Conservation (phyloP, 2,329 filamentous ascomycete species). For the Aureobasidium pullulans region DNA sequence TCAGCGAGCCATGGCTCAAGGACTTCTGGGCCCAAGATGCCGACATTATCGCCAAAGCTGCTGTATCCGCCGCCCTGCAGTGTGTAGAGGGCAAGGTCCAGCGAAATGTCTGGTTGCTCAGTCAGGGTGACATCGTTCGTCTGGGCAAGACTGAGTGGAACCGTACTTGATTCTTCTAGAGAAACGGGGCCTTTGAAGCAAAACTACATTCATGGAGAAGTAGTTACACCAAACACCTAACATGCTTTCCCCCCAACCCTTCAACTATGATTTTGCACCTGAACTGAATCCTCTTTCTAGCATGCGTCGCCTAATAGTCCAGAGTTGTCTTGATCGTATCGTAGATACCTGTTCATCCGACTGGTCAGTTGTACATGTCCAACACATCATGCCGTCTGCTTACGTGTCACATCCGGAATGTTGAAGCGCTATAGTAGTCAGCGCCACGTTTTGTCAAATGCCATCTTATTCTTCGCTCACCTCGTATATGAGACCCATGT, state of each 20-base stretch:
- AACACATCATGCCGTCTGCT: conserved; percentile 37
- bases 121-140: conserved; percentile 55
- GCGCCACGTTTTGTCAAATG: background rate
- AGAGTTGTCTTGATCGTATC: conserved; percentile 41
- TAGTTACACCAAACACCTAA: background rate
- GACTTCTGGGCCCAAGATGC: conserved; percentile 68
- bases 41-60: conserved; percentile 62
- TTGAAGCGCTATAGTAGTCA: conserved; percentile 36
- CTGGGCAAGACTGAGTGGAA: conserved; percentile 52
- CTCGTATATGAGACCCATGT: conserved; percentile 72
- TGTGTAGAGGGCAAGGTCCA: conserved; percentile 47
- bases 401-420: conserved; percentile 78
- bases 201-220: background rate
- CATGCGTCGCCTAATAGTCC: conserved; percentile 31
- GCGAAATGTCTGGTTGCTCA: conserved; percentile 56
- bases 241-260: background rate
- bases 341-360: conserved; percentile 33
- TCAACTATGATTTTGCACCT: background rate
- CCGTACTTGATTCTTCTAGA: background rate
- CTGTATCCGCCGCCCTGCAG: conserved; percentile 50
- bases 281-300: no score
- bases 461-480: conserved; percentile 13
- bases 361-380: background rate
- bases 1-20: conserved; percentile 47
- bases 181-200: background rate